Evolutionary conservation across 179 eudicot genomes (phyloP).

Genomic region (Vitellaria paradoxa): DNA sequence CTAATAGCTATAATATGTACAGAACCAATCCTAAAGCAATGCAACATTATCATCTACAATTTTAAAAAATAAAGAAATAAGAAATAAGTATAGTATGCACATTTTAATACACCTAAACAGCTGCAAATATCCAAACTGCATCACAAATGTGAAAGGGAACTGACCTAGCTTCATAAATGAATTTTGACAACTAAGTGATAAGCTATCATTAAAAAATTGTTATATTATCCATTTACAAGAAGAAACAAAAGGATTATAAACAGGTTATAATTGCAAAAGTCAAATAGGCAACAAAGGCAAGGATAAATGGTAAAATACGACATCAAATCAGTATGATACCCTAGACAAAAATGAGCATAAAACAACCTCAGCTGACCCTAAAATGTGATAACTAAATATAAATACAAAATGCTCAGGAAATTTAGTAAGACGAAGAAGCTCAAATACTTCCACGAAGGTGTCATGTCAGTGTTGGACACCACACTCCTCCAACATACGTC

Average conservation of each 20-base stretch:
- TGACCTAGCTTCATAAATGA: neutral
- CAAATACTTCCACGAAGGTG: too few relatives aligned
- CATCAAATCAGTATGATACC: neutral
- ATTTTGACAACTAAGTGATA: slow-evolving; percentile 8
- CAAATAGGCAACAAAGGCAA: neutral
- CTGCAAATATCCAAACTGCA: neutral
- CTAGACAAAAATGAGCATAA: neutral
- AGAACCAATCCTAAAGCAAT: neutral
- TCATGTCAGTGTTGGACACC: too few relatives aligned
- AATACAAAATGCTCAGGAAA: neutral
- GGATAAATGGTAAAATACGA: neutral
- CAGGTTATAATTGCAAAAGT: neutral
- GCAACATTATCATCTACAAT: neutral
- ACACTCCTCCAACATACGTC: too few relatives aligned
- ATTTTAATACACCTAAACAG: neutral
- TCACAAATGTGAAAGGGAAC: neutral
- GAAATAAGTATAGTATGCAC: neutral
- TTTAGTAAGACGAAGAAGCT: neutral
- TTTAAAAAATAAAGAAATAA: neutral
- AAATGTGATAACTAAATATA: neutral
- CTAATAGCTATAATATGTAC: neutral
- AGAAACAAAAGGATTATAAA: neutral
- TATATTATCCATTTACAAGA: neutral
- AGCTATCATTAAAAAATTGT: neutral
- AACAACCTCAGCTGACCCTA: neutral